These are phyloP conservation scores for Exophiala lecanii-corni DNA, from an alignment of 2,329 filamentous ascomycete genomes.

Conservation along the genomic window DNA sequence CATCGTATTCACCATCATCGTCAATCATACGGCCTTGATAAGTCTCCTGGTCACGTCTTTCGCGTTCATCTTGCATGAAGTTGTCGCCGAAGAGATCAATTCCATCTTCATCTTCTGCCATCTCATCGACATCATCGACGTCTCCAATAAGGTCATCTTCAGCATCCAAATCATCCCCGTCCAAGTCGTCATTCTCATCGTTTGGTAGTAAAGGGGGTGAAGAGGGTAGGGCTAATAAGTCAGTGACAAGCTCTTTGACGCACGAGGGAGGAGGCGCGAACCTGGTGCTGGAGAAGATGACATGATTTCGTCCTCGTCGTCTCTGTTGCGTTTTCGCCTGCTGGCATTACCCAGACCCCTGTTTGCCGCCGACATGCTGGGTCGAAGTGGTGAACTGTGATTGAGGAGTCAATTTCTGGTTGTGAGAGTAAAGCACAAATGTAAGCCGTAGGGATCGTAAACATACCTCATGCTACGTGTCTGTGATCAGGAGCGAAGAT, in stretches of 20 bases:
- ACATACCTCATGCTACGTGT: background rate
- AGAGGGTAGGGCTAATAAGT: conserved; percentile 45
- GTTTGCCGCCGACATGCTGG: conserved; percentile 78
- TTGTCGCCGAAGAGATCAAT: conserved; percentile 66
- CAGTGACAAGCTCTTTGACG: conserved; percentile 1
- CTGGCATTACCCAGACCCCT: conserved; percentile 56
- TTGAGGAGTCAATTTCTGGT: background rate
- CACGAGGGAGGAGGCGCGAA: background rate
- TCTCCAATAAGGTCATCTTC: conserved; percentile 57
- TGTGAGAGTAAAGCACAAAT: no score
- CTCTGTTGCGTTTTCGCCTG: conserved; percentile 60
- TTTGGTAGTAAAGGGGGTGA: conserved; percentile 56
- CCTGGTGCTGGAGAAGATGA: conserved; percentile 57
- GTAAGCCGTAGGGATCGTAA: background rate
- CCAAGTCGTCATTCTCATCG: conserved; percentile 36
- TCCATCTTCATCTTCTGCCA: conserved; percentile 65
- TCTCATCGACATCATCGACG: conserved; percentile 63
- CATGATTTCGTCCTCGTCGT: conserved; percentile 60
- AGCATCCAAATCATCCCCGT: conserved; percentile 42
- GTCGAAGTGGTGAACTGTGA: conserved; percentile 74
- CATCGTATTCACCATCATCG: conserved; percentile 61
- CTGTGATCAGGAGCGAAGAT: no score
- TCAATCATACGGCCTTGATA: conserved; percentile 58
- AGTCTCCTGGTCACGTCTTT: conserved; percentile 45
- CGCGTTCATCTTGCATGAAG: conserved; percentile 59